Base-by-base conservation (phyloP, 139 green algal species). In the Chlamydomonas applanata region DNA sequence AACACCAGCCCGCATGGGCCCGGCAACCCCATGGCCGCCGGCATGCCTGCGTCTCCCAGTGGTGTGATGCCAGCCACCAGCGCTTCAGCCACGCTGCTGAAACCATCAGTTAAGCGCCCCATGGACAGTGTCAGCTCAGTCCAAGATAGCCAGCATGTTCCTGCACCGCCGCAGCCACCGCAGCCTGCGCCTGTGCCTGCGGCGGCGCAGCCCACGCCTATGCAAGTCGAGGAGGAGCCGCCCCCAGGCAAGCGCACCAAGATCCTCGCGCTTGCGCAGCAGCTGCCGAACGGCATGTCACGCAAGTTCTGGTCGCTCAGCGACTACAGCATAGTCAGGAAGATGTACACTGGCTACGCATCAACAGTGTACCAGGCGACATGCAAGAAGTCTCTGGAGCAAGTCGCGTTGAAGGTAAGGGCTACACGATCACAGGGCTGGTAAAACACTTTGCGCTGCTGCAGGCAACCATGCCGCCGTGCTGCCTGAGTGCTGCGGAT, bases 341-440 rank as follows among this genome's bases (percentile, higher is more conserved):
- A 90, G 69, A 81, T 90, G 74, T 90, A 90, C 75, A 90, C 79
- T 0, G 85, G 85, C n/a, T 90, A 90, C 54, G 85, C 85, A 0
- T 87, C 79, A 16, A 90, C 76, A 0, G 81, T 86, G 57, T 86
- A 83, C 36, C 81, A 86, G 80, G 81, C 81, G 0, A 83, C 74
- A 46, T 86, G 81, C 73, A 86, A 86, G 77, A 83, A 81, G 69
- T 77, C 76, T 4, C 45, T 76, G 62, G 81, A 86, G 45, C 74
- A 80, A 40, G 81, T 86, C 19, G 81, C 81, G 11, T 69, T 86
- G 14, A 86, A 86, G 63, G n/a, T n/a, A n/a, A n/a, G n/a, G n/a
- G n/a, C n/a, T n/a, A n/a, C n/a, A n/a, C n/a, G n/a, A n/a, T n/a
- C n/a, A n/a, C n/a, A n/a, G n/a, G n/a, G n/a, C n/a, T n/a, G n/a